Evolutionary conservation across 2,329 filamentous ascomycete genomes (phyloP).

Genomic region (Neonectria magnoliae): DNA sequence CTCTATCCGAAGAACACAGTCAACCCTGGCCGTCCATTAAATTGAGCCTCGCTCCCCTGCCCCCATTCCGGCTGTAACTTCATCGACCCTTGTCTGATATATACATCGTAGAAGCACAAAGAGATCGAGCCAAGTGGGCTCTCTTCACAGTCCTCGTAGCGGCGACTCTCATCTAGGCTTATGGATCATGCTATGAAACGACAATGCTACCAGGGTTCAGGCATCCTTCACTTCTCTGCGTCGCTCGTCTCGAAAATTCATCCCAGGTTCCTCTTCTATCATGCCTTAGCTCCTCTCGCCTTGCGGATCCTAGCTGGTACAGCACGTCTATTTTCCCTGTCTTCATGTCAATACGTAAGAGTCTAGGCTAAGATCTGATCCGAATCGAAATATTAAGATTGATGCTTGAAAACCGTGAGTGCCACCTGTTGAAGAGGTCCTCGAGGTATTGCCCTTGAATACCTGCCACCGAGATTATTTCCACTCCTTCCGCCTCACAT

Average conservation of each 20-base stretch:
- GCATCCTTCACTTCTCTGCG: slow-evolving; percentile 6
- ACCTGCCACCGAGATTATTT: slow-evolving; percentile 6
- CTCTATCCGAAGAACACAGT: too few species aligned
- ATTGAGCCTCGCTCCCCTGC: neutral
- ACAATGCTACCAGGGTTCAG: neutral
- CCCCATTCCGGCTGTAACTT: neutral
- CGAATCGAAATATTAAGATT: neutral
- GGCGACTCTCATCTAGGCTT: neutral
- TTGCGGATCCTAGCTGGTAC: slow-evolving; percentile 54
- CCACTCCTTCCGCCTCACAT: slow-evolving; percentile 19
- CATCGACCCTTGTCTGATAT: neutral
- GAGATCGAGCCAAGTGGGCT: neutral
- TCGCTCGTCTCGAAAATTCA: slow-evolving; percentile 49
- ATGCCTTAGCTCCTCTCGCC: slow-evolving; percentile 53
- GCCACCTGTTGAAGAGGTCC: neutral
- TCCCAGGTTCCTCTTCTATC: slow-evolving; percentile 32
- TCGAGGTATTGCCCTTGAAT: slow-evolving; percentile 3
- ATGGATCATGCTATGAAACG: neutral
- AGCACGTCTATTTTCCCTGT: slow-evolving; percentile 54
- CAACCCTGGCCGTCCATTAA: neutral
- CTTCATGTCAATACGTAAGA: slow-evolving; percentile 13
- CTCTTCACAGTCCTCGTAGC: neutral
- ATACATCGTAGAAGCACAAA: neutral
- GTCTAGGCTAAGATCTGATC: neutral
- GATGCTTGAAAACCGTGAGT: neutral